phyloP scores from a whole-genome alignment of 1,284 basidiomycete genomes.

The Puccinia polysora region DNA sequence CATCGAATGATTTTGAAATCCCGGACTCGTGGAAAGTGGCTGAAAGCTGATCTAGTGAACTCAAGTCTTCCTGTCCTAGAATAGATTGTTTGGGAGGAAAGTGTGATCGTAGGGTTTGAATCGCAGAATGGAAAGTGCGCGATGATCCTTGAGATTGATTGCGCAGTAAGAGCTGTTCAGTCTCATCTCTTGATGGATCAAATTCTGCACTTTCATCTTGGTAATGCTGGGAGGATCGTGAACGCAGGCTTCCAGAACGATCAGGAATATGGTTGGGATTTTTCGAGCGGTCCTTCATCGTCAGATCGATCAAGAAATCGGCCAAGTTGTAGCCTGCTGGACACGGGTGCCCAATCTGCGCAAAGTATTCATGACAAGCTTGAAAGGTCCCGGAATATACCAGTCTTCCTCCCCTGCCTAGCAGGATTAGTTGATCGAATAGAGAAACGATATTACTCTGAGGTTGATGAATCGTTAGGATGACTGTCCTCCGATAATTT shows the following conservation, averaged over 20 bases:
- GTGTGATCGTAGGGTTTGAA: background rate
- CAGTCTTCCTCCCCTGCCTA: slow-evolving; percentile 70
- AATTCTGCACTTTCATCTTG: slow-evolving; percentile 12
- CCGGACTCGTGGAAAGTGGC: slow-evolving; percentile 66
- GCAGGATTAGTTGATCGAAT: slow-evolving; percentile 83
- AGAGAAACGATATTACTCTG: slow-evolving; percentile 92
- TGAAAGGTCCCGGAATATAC: slow-evolving; percentile 74
- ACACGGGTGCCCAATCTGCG: slow-evolving; percentile 71
- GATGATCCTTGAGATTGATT: slow-evolving; percentile 12
- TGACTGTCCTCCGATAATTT: slow-evolving; percentile 86
- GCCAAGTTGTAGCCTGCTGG: slow-evolving; percentile 96
- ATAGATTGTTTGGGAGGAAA: background rate
- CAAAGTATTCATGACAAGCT: slow-evolving; percentile 75
- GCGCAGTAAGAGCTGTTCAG: slow-evolving; percentile 11
- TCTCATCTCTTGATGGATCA: background rate
- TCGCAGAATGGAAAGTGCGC: background rate
- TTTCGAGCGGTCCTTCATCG: slow-evolving; percentile 30
- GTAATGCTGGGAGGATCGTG: background rate
- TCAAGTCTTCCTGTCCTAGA: slow-evolving; percentile 5
- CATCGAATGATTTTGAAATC: slow-evolving; percentile 63
- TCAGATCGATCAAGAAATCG: slow-evolving; percentile 75
- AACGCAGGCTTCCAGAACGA: background rate
- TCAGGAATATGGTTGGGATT: background rate
- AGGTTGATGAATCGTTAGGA: slow-evolving; percentile 98
- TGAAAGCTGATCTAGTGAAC: slow-evolving; percentile 65